phyloP scores from a whole-genome alignment of 345 rosid genomes.

The Reutealis trisperma region DNA sequence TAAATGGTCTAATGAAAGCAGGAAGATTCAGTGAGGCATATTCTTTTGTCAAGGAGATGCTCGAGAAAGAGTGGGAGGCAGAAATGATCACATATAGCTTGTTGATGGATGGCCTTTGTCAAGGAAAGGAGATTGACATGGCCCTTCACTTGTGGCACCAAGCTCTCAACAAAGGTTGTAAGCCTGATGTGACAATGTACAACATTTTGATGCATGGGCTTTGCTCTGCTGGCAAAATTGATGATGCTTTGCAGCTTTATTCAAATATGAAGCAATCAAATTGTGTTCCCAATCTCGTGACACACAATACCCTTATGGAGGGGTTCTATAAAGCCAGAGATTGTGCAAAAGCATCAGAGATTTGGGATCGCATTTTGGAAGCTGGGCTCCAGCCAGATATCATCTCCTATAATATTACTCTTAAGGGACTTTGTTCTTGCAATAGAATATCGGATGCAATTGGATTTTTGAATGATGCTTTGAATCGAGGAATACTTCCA shows the following conservation, averaged over 20 bases:
- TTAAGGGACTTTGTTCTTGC: constrained; percentile 79
- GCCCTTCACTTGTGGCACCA: constrained; percentile 71
- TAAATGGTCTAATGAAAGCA: constrained; percentile 75
- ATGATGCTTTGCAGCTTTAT: constrained; percentile 61
- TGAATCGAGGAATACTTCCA: constrained; percentile 60
- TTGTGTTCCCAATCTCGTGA: constrained; percentile 75
- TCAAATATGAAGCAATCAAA: constrained; percentile 53
- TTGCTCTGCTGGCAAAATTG: constrained; percentile 71
- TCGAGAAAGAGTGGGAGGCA: constrained; percentile 66
- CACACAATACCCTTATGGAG: constrained; percentile 79
- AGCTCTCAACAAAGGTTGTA: constrained; percentile 52
- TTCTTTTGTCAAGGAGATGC: constrained; percentile 68
- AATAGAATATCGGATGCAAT: constrained; percentile 59
- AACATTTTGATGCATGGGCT: constrained; percentile 81
- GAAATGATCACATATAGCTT: constrained; percentile 76
- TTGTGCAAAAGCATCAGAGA: constrained; percentile 53
- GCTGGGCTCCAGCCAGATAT: constrained; percentile 68
- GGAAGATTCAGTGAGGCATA: constrained; percentile 69
- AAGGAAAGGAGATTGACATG: constrained; percentile 58
- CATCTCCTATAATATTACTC: constrained; percentile 71
- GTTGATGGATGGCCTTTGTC: constrained; percentile 75
- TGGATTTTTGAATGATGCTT: constrained; percentile 62
- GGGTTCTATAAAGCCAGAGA: constrained; percentile 70
- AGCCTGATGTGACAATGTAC: constrained; percentile 70
- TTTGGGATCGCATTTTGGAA: constrained; percentile 63